Conservation (phyloP, 495 filamentous ascomycete species). For the Neurospora hispaniola region DNA sequence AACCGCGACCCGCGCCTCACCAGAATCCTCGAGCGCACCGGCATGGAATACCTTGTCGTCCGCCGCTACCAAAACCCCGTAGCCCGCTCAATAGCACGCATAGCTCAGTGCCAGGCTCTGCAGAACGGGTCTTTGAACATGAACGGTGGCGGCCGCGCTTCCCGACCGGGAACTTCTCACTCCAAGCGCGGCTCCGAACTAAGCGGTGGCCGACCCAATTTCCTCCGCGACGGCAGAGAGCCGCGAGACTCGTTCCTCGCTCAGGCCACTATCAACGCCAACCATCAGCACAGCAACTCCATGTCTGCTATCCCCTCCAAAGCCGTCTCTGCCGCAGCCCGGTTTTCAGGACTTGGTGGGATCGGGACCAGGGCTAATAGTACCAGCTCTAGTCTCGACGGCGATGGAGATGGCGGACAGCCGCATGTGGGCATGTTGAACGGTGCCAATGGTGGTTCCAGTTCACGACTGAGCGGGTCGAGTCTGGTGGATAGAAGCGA, state of each 20-base stretch:
- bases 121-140: slow-evolving; percentile 32
- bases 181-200: slow-evolving; percentile 7
- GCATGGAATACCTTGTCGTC: slow-evolving; percentile 57
- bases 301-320: slow-evolving; percentile 1
- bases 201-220: slow-evolving; percentile 1
- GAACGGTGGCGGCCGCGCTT: slow-evolving; percentile 7
- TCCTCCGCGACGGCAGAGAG: not conserved
- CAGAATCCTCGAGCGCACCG: slow-evolving; percentile 49
- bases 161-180: slow-evolving; percentile 8
- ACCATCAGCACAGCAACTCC: slow-evolving; percentile 3
- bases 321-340: not conserved
- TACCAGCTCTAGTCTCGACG: slow-evolving; percentile 29
- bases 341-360: not conserved
- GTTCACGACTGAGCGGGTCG: slow-evolving; percentile 27
- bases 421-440: not conserved
- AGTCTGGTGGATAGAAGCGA: slow-evolving; percentile 31
- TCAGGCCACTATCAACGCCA: not conserved
- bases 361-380: slow-evolving; percentile 10
- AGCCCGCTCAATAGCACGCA: slow-evolving; percentile 43
- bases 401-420: slow-evolving; percentile 8
- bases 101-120: slow-evolving; percentile 38
- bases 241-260: not conserved
- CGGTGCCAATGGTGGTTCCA: slow-evolving; percentile 14
- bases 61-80: slow-evolving; percentile 57
- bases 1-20: slow-evolving; percentile 41